Evolutionary conservation across 2,329 filamentous ascomycete genomes (phyloP).

Genomic region (Beauveria sp.): DNA sequence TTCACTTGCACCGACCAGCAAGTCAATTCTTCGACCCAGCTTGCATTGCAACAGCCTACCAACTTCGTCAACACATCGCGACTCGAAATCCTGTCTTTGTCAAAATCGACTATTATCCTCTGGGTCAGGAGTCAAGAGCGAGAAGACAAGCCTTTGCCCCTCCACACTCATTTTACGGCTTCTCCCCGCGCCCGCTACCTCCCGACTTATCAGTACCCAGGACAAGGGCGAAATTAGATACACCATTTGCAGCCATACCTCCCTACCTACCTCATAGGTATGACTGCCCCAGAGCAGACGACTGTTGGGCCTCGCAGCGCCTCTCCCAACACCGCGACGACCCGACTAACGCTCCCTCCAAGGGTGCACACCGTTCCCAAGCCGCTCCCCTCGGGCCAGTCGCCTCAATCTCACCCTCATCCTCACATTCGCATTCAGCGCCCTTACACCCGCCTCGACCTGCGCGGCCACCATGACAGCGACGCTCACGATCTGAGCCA

Average conservation of each 20-base stretch:
- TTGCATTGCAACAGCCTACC: not conserved
- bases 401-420: not conserved
- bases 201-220: not conserved
- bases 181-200: too few species aligned
- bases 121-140: not conserved
- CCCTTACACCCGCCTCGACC: slow-evolving; percentile 7
- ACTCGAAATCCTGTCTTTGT: not conserved
- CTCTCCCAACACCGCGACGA: not conserved
- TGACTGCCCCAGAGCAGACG: not conserved
- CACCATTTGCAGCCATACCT: not conserved
- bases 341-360: slow-evolving; percentile 3
- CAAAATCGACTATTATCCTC: not conserved
- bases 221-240: not conserved
- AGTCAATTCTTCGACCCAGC: not conserved
- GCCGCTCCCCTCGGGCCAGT: slow-evolving; percentile 8
- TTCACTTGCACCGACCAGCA: not conserved
- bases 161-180: not conserved
- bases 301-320: not conserved
- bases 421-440: slow-evolving; percentile 12
- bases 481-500: slow-evolving; percentile 2
- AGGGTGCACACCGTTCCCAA: slow-evolving; percentile 8
- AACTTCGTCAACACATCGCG: not conserved
- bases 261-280: not conserved
- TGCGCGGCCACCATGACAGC: slow-evolving; percentile 8
- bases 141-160: not conserved